phyloP scores from a whole-genome alignment of 257 asterid genomes.

The Solanum chmielewskii region DNA sequence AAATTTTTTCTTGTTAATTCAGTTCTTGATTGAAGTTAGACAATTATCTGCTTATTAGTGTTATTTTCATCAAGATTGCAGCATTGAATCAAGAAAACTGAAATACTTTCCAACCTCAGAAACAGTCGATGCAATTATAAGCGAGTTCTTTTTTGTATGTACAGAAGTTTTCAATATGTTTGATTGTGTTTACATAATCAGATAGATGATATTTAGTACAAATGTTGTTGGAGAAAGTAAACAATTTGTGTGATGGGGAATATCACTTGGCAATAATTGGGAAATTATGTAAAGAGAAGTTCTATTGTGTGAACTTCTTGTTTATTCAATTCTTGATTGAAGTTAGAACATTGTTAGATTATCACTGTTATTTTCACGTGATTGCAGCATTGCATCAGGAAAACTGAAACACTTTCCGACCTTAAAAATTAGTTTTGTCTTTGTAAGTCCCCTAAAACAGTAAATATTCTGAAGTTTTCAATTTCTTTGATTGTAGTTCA shows the following conservation, averaged over 20 bases:
- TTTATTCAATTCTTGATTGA: background rate
- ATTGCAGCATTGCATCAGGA: background rate
- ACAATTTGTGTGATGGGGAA: background rate
- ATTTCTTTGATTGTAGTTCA: background rate
- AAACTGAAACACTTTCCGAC: background rate
- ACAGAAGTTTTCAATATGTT: no score
- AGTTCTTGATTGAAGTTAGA: no score
- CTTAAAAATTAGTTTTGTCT: background rate
- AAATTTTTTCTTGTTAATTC: no score
- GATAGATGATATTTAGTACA: background rate
- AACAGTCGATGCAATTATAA: background rate
- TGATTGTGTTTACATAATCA: background rate
- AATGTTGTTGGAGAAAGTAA: background rate
- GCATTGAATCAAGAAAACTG: background rate
- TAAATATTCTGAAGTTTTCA: background rate
- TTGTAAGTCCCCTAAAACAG: background rate
- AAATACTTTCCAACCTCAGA: background rate
- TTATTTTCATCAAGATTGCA: background rate
- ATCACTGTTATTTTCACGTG: background rate
- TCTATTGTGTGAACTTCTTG: background rate
- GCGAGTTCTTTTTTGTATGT: background rate
- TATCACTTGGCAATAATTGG: background rate
- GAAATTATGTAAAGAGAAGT: background rate
- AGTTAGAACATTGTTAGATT: background rate
- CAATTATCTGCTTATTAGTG: background rate